phyloP scores from a whole-genome alignment of 257 asterid genomes.

The Scutellaria baicalensis region DNA sequence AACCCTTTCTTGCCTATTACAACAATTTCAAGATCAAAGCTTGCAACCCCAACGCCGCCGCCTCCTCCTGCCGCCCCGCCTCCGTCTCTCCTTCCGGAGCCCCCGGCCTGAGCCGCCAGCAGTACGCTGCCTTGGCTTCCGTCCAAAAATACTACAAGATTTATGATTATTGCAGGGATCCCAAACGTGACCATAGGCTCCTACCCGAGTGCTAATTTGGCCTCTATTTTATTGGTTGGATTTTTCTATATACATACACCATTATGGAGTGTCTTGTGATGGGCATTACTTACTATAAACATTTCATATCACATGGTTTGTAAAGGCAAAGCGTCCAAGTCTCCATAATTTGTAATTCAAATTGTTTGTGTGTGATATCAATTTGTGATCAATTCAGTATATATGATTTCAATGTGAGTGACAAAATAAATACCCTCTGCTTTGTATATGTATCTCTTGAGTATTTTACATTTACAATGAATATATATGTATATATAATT shows the following conservation, averaged over 20 bases:
- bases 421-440: not conserved
- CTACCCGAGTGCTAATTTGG: conserved; percentile 62
- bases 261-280: conserved; percentile 36
- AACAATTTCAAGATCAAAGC: conserved; percentile 54
- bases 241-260: not conserved
- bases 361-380: not conserved
- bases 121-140: conserved; percentile 56
- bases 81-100: conserved; percentile 39
- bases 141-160: conserved; percentile 47
- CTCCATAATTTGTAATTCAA: conserved; percentile 13
- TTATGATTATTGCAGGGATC: conserved; percentile 67
- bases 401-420: not conserved
- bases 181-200: conserved; percentile 45
- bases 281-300: conserved; percentile 22
- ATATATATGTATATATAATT: too few species aligned
- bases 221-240: not conserved
- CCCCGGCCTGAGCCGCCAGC: conserved; percentile 63
- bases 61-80: conserved; percentile 33
- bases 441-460: not conserved
- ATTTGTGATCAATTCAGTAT: not conserved
- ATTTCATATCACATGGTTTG: not conserved
- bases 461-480: not conserved
- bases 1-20: conserved; percentile 70
- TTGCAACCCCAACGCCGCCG: conserved; percentile 27
- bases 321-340: conserved; percentile 36